Percentiles rank a stretch among this genome's conserved stretches.
phyloP scores from a whole-genome alignment of 179 eudicot genomes.

The Patellifolia procumbens region DNA sequence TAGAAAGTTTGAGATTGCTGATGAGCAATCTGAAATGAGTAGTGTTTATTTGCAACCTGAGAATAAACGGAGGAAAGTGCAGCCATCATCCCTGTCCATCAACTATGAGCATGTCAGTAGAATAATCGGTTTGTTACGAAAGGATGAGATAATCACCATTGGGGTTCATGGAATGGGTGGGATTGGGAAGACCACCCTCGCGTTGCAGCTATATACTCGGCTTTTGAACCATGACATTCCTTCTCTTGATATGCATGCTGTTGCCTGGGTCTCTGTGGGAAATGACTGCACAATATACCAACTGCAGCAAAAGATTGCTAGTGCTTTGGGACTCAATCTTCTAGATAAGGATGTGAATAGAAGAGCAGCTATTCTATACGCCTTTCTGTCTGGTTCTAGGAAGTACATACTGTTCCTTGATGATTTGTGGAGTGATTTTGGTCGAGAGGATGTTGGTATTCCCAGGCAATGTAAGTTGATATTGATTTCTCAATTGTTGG shows the following conservation, averaged over 20 bases:
- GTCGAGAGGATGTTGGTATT: slow-evolving; percentile 24
- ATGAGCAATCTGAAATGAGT: background rate
- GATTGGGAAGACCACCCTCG: slow-evolving; percentile 23
- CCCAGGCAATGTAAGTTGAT: slow-evolving; percentile 22
- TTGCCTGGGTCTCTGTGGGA: slow-evolving; percentile 26
- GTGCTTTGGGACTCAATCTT: slow-evolving; percentile 13
- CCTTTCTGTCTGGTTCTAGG: slow-evolving; percentile 1
- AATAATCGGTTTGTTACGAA: background rate
- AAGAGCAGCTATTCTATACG: slow-evolving; percentile 19
- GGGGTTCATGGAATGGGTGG: slow-evolving; percentile 27
- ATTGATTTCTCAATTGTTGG: slow-evolving; percentile 15
- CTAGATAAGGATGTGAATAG: slow-evolving; percentile 15
- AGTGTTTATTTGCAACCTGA: background rate
- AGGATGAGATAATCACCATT: slow-evolving; percentile 8
- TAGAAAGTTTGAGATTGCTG: background rate
- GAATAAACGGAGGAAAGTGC: slow-evolving; percentile 2
- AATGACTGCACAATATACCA: slow-evolving; percentile 1
- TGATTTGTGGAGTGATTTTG: slow-evolving; percentile 21
- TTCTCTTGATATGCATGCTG: background rate
- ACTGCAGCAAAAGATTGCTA: slow-evolving; percentile 16
- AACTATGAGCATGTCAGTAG: background rate
- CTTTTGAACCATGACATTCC: background rate
- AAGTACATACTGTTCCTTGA: slow-evolving; percentile 16
- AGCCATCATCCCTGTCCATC: background rate
- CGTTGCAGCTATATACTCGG: background rate